Conservation (phyloP, 129 eudicot species). For the Chrysanthemum makinoi region DNA sequence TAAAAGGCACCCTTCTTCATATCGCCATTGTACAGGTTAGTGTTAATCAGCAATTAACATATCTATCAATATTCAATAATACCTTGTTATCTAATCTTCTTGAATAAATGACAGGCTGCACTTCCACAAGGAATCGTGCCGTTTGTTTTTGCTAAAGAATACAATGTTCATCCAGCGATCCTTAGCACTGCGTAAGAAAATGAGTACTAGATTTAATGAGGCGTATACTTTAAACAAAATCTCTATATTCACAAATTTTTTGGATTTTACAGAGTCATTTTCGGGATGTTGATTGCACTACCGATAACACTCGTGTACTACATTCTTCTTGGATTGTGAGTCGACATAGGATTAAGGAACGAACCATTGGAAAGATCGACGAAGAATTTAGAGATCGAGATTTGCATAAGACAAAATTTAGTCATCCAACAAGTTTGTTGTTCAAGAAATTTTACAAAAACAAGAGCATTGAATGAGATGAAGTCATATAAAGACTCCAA, state of each 20-base stretch:
- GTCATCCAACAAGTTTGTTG: conserved; percentile 18
- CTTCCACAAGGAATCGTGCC: conserved; percentile 99
- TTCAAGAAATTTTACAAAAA: conserved; percentile 13
- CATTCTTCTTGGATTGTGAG: conserved; percentile 77
- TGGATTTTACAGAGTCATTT: conserved; percentile 62
- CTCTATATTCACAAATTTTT: background rate
- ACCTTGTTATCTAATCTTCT: background rate
- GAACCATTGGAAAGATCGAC: conserved; percentile 5
- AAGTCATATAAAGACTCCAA: conserved; percentile 26
- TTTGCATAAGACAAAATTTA: conserved; percentile 14
- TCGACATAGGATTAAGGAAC: background rate
- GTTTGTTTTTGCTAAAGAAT: conserved; percentile 91
- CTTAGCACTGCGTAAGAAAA: conserved; percentile 80
- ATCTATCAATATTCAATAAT: background rate
- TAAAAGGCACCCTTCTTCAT: conserved; percentile 86
- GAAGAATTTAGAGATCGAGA: background rate
- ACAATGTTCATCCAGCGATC: conserved; percentile 88
- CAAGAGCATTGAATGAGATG: conserved; percentile 18
- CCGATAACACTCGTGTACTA: conserved; percentile 88
- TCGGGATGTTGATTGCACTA: conserved; percentile 91
- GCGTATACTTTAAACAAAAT: background rate
- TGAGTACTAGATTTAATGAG: background rate
- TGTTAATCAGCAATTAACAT: background rate
- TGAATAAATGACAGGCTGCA: conserved; percentile 58
- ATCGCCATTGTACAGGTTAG: conserved; percentile 88